Evolutionary conservation across 176 grass and related monocot genomes (phyloP).

Genomic region (Musa acuminata): DNA sequence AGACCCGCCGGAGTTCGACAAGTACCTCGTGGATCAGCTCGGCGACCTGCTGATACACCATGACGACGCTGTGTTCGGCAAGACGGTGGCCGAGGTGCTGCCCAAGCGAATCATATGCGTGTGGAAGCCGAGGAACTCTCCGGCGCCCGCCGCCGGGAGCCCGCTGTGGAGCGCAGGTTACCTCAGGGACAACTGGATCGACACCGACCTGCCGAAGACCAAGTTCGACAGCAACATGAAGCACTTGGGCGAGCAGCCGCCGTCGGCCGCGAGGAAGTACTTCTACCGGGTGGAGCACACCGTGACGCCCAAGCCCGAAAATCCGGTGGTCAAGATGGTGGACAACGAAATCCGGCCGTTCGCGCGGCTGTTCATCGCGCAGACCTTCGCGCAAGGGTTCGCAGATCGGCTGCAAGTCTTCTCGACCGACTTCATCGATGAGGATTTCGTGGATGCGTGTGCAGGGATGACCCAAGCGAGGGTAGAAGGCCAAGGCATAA

Average conservation of each 20-base stretch:
- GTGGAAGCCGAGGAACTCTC: conserved; percentile 73
- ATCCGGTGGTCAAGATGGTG: conserved; percentile 60
- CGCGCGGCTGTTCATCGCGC: conserved; percentile 59
- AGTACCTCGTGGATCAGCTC: conserved; percentile 59
- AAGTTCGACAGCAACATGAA: conserved; percentile 89
- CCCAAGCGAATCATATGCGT: conserved; percentile 69
- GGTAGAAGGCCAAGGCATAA: conserved; percentile 46
- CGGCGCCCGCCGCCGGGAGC: conserved; percentile 39
- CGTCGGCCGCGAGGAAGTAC: conserved; percentile 34
- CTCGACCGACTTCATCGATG: conserved; percentile 85
- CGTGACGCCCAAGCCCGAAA: conserved; percentile 59
- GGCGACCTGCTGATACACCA: conserved; percentile 64
- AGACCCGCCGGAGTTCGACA: conserved; percentile 83
- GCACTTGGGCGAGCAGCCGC: conserved; percentile 47
- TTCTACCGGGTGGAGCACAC: conserved; percentile 96
- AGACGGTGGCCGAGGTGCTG: conserved; percentile 57
- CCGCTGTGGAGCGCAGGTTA: conserved; percentile 62
- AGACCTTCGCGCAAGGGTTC: conserved; percentile 47
- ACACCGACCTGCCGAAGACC: conserved; percentile 71
- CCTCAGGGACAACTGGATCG: conserved; percentile 86
- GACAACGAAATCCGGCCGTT: conserved; percentile 43
- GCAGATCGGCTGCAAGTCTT: conserved; percentile 60
- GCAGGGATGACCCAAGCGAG: conserved; percentile 66
- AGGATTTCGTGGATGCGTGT: conserved; percentile 81
- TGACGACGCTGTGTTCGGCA: conserved; percentile 73